These are phyloP conservation scores for Gnomoniopsis sp. DNA, from an alignment of 2,329 filamentous ascomycete genomes.

Conservation along the genomic window DNA sequence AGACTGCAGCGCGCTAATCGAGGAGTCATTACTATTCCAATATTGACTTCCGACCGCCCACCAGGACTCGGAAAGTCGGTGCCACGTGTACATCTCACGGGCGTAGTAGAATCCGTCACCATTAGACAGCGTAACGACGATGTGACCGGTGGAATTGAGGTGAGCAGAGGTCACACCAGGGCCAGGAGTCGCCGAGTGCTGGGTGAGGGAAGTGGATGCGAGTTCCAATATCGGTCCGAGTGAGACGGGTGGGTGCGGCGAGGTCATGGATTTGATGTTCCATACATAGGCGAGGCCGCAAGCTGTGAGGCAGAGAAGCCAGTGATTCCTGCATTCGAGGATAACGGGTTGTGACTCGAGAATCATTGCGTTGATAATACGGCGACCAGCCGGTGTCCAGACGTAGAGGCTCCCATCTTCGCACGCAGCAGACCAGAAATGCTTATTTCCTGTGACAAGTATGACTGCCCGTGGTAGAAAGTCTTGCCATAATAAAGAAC, in stretches of 20 bases:
- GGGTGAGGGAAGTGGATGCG: constrained; percentile 73
- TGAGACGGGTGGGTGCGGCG: constrained; percentile 86
- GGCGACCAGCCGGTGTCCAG: constrained; percentile 88
- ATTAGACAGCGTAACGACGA: constrained; percentile 89
- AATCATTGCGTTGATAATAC: constrained; percentile 79
- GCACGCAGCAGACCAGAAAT: constrained; percentile 89
- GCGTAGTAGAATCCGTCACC: constrained; percentile 94
- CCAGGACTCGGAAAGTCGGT: constrained; percentile 93
- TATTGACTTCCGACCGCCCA: constrained; percentile 98
- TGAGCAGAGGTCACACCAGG: constrained; percentile 89
- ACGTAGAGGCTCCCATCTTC: constrained; percentile 88
- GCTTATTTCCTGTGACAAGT: constrained; percentile 84
- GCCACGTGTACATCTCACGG: constrained; percentile 83
- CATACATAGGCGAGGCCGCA: constrained; percentile 89
- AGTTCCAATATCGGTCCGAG: constrained; percentile 86
- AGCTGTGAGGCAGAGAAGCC: constrained; percentile 85
- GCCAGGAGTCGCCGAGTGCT: constrained; percentile 69
- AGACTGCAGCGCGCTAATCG: constrained; percentile 75
- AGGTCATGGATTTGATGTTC: constrained; percentile 80
- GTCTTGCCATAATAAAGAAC: constrained; percentile 86
- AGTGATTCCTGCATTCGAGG: constrained; percentile 83
- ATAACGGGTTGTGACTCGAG: constrained; percentile 93
- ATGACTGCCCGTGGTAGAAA: constrained; percentile 83
- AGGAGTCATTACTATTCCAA: constrained; percentile 96
- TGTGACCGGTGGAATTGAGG: constrained; percentile 80